Evolutionary conservation across 2,329 filamentous ascomycete genomes (phyloP).

Genomic region (Botrytis aclada): DNA sequence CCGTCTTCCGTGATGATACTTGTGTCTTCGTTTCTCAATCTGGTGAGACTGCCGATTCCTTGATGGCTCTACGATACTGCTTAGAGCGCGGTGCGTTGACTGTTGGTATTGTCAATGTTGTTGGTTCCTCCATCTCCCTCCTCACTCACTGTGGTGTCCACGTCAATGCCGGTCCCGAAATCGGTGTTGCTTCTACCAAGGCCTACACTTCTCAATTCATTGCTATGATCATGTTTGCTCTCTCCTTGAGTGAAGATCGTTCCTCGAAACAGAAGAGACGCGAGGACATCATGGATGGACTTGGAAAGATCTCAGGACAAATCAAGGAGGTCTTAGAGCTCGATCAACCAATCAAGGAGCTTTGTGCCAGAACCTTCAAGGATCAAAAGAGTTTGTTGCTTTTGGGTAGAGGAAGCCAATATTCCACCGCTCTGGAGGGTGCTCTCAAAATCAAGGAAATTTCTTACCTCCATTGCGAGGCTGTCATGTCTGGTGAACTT

Average conservation of each 20-base stretch:
- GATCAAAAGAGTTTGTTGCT: slow-evolving; percentile 95
- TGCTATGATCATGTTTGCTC: slow-evolving; percentile 99
- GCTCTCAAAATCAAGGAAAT: slow-evolving; percentile 99
- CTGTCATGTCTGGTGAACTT: slow-evolving; percentile 98
- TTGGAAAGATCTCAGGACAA: slow-evolving; percentile 81
- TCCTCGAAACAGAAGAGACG: slow-evolving; percentile 89
- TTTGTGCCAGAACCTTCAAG: slow-evolving; percentile 91
- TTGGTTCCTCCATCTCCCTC: slow-evolving; percentile 96
- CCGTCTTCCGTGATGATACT: slow-evolving; percentile 98
- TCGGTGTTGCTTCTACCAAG: slow-evolving; percentile 98
- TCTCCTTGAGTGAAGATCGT: slow-evolving; percentile 94
- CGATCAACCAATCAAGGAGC: slow-evolving; percentile 88
- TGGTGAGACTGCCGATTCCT: slow-evolving; percentile 94
- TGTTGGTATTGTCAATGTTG: slow-evolving; percentile 97
- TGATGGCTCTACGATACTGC: slow-evolving; percentile 97
- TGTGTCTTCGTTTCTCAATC: slow-evolving; percentile 99
- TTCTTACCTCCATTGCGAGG: slow-evolving; percentile 98
- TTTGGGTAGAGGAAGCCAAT: slow-evolving; percentile 91
- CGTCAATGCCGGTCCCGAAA: slow-evolving; percentile 97
- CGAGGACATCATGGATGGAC: slow-evolving; percentile 93
- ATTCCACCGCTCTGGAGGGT: slow-evolving; percentile 94
- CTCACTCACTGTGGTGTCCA: slow-evolving; percentile 99
- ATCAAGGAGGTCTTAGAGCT: slow-evolving; percentile 90
- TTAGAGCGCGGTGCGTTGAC: slow-evolving; percentile 95
- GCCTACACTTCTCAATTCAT: slow-evolving; percentile 99